Evolutionary conservation across 176 grass and related monocot species (phyloP), one percentile per base, ranked within the genome.

Genomic region (Puccinellia tenuiflora): DNA sequence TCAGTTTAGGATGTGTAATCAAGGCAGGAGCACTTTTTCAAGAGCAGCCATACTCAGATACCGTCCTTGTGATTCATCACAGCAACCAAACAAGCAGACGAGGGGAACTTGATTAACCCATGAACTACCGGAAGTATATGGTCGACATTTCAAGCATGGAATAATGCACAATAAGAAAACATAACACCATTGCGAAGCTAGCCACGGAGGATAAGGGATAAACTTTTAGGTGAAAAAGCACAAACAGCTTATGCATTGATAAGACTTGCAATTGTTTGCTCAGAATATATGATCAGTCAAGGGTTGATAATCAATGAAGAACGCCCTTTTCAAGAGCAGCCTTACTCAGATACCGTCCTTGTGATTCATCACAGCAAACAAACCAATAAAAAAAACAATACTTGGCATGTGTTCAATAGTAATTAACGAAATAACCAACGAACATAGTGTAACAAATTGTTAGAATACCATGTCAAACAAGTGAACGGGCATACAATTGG

Each of bases 41-140:
- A 54, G 33, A 56, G 31, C 33, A 4, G 3, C 62, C 74, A 47
- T 12, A 12, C 47, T 85, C 75, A 78, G 75, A 78, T 85, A 85
- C 50, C 83, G 37, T 79, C 63, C 83, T 69, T 70, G 33, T 57
- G 3, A 60, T 28, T 61, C 57, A 16, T 61, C 57, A 61, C 5
- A 2, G 57, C 57, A 61, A 61, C 4, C 57, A 61, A 59, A 24
- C 54, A n/a, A 56, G 9, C 3, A 59, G 1, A 59, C 3, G 13
- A 13, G 22, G 14, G 15, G 15, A 16, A 47, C 45, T 13, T 7
- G 21, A 21, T 8, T 25, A 24, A 24, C 54, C 8, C 3, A 56
- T 25, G n/a, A 24, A 24, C 2, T 37, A 67, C 8, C 17, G 10
- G 0, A 21, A 26, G 8, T 11, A 67, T 0, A 22, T 40, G 20